Percentiles rank a stretch among this genome's conserved stretches.
These are phyloP conservation scores for Clitocybe nebularis DNA, from an alignment of 1,284 basidiomycete genomes.

Conservation along the genomic window DNA sequence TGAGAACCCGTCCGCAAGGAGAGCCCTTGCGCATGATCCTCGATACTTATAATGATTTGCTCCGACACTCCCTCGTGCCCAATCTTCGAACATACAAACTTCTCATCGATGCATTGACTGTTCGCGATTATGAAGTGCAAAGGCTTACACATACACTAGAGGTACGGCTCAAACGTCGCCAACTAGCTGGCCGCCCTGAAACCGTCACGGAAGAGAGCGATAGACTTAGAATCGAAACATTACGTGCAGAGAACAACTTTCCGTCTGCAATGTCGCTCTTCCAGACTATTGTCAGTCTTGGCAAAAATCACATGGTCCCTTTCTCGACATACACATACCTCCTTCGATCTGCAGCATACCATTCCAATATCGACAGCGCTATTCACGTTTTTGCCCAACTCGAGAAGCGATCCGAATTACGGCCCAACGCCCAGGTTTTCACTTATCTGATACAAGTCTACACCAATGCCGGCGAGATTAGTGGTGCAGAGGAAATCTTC, in stretches of 20 bases:
- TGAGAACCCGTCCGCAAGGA: conserved; percentile 43
- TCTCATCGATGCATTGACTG: conserved; percentile 67
- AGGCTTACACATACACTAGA: conserved; percentile 43
- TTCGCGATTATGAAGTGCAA: conserved; percentile 71
- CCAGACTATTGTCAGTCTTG: conserved; percentile 47
- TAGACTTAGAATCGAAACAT: conserved; percentile 34
- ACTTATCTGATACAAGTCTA: conserved; percentile 63
- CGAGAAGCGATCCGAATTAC: conserved; percentile 41
- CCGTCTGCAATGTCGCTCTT: conserved; percentile 70
- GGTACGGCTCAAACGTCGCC: conserved; percentile 35
- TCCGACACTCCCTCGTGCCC: conserved; percentile 64
- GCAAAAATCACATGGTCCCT: conserved; percentile 32
- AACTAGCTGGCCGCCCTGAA: conserved; percentile 21
- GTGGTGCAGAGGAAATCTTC: conserved; percentile 66
- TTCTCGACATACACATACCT: conserved; percentile 49
- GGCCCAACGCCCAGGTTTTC: conserved; percentile 46
- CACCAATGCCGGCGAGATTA: conserved; percentile 46
- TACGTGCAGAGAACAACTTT: conserved; percentile 70
- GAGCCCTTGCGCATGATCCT: conserved; percentile 60
- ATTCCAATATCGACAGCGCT: conserved; percentile 61
- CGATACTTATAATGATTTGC: conserved; percentile 75
- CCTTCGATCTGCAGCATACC: conserved; percentile 61
- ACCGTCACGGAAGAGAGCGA: conserved; percentile 22
- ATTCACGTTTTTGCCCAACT: conserved; percentile 67
- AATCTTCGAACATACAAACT: conserved; percentile 65